phyloP scores from a whole-genome alignment of 345 rosid genomes.

The Murraya paniculata region DNA sequence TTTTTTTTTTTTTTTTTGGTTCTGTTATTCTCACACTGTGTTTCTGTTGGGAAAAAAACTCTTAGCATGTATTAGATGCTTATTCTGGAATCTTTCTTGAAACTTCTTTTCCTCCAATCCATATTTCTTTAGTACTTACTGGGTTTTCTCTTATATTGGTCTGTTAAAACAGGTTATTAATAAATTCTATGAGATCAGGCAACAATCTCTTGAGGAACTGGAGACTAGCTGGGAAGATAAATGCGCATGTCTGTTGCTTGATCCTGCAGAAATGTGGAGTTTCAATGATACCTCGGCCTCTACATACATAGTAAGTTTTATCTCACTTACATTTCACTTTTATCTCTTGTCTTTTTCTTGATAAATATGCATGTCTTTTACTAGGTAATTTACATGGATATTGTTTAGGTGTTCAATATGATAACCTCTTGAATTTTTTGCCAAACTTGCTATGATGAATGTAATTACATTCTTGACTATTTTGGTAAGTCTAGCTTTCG shows the following conservation, averaged over 20 bases:
- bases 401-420: constrained; percentile 2
- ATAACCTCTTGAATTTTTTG: not conserved
- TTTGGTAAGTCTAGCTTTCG: constrained; percentile 6
- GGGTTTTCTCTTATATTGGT: not conserved
- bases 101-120: not conserved
- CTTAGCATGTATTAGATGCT: not conserved
- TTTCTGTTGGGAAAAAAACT: not conserved
- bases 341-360: constrained; percentile 4
- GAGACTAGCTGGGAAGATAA: constrained; percentile 61
- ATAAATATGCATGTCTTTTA: not conserved
- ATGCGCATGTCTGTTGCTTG: constrained; percentile 63
- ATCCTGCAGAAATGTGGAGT: constrained; percentile 73
- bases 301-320: constrained; percentile 71
- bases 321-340: not conserved
- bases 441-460: constrained; percentile 8
- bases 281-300: constrained; percentile 79
- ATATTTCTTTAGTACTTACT: constrained; percentile 5
- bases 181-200: constrained; percentile 72
- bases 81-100: not conserved
- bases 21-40: not conserved
- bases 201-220: constrained; percentile 40
- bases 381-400: not conserved
- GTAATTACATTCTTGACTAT: constrained; percentile 9
- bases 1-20: not conserved
- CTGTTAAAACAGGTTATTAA: constrained; percentile 53